These are phyloP conservation scores for Pichia cactophila DNA, from an alignment of 1,139 yeast genomes.

Conservation along the genomic window DNA sequence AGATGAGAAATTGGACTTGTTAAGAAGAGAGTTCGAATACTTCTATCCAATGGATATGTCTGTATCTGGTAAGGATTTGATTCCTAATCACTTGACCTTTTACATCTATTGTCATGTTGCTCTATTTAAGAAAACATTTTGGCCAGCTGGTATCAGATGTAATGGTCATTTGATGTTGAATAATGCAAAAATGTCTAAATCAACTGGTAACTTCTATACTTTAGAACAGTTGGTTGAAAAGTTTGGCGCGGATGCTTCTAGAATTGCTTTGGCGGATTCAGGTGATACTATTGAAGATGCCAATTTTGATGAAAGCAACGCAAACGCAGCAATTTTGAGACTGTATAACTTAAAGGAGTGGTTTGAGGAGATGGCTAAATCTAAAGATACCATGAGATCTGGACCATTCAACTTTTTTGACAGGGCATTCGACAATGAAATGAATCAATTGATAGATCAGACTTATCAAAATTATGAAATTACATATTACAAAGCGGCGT, in stretches of 20 bases:
- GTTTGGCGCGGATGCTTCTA: conserved; percentile 96
- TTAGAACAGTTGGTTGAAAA: conserved; percentile 75
- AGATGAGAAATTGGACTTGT: conserved; percentile 51
- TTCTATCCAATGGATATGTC: conserved; percentile 91
- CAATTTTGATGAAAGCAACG: conserved; percentile 92
- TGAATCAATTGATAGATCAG: conserved; percentile 72
- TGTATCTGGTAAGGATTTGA: conserved; percentile 92
- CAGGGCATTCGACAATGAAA: conserved; percentile 84
- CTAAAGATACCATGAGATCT: conserved; percentile 52
- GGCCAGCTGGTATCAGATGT: conserved; percentile 94
- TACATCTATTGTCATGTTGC: conserved; percentile 92
- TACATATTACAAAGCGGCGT: conserved; percentile 81
- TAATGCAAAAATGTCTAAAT: conserved; percentile 96
- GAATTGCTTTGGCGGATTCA: conserved; percentile 97
- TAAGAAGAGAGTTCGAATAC: conserved; percentile 92
- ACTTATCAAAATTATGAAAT: conserved; percentile 61
- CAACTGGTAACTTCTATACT: conserved; percentile 96
- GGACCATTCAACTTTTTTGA: conserved; percentile 78
- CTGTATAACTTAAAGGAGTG: conserved; percentile 89
- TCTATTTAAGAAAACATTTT: conserved; percentile 76
- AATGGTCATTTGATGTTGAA: conserved; percentile 94
- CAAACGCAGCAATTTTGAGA: conserved; percentile 95
- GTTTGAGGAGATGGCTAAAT: conserved; percentile 69
- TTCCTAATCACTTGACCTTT: conserved; percentile 95
- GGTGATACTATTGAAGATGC: conserved; percentile 98